Evolutionary conservation across 371 early-diverging fungal species (phyloP).

Genomic region (Hamiltosporidium tvaerminnensis): DNA sequence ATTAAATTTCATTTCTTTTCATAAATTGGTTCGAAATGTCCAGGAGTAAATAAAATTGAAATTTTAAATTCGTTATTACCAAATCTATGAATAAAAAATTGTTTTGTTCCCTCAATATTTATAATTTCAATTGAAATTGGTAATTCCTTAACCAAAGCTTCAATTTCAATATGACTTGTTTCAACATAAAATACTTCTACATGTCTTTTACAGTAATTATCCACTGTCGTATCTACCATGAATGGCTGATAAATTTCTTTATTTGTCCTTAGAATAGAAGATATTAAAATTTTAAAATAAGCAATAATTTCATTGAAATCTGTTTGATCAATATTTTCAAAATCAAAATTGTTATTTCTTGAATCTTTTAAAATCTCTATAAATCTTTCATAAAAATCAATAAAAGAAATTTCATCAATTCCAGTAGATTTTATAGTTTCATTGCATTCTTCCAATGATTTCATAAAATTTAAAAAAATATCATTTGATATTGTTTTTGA

Average conservation of each 20-base stretch:
- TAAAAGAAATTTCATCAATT: constrained; percentile 9
- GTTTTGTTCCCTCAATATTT: constrained; percentile 5
- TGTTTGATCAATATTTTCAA: constrained; percentile 7
- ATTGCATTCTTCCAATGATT: neutral
- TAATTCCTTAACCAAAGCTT: constrained; percentile 11
- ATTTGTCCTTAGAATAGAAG: constrained; percentile 15
- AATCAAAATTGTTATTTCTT: neutral
- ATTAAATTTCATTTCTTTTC: too few relatives aligned
- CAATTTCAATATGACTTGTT: constrained; percentile 20
- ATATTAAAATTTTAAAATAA: constrained; percentile 10
- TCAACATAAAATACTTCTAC: constrained; percentile 18
- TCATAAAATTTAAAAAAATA: neutral
- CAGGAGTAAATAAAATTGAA: constrained; percentile 14
- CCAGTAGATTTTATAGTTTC: neutral
- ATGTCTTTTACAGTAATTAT: constrained; percentile 19
- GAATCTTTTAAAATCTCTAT: neutral
- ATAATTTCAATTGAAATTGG: constrained; percentile 11
- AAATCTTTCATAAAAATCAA: constrained; percentile 10
- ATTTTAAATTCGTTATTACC: constrained; percentile 2
- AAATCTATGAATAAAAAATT: neutral
- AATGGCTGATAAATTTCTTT: constrained; percentile 15
- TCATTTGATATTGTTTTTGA: neutral
- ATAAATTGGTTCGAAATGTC: constrained; percentile 17
- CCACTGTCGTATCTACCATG: constrained; percentile 10
- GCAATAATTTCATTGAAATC: constrained; percentile 6